A percentile compares a stretch with the other conserved stretches of the same genome.
Evolutionary conservation across 164 flowering plant species (phyloP).

Genomic region (Annona squamosa): DNA sequence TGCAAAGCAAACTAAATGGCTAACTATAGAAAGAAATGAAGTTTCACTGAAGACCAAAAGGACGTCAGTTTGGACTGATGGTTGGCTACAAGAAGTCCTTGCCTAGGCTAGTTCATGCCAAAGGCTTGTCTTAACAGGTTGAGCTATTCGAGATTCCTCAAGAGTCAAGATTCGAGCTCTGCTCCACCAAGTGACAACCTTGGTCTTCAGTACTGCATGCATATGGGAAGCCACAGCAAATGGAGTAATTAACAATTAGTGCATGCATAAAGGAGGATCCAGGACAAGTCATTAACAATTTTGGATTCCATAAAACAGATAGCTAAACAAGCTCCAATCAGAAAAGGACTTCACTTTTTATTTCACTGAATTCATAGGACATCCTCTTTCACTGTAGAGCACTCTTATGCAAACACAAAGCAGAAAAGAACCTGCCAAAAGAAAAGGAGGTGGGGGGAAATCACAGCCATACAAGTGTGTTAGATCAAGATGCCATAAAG

Average conservation of each 20-base stretch:
- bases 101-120: neutral
- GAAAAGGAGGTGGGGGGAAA: too few species aligned
- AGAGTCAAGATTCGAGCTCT: neutral
- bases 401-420: neutral
- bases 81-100: neutral
- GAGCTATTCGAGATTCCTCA: neutral
- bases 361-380: conserved; percentile 4
- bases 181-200: neutral
- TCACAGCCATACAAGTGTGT: too few species aligned
- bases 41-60: neutral
- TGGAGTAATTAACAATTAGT: too few species aligned
- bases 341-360: conserved; percentile 5
- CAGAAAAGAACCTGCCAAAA: neutral
- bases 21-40: neutral
- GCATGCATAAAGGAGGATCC: neutral
- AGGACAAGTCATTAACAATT: neutral
- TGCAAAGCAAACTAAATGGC: neutral
- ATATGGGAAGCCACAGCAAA: too few species aligned
- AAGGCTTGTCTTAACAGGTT: neutral
- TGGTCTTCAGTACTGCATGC: neutral
- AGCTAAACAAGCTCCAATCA: neutral
- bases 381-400: neutral
- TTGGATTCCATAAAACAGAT: neutral
- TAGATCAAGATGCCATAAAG: too few species aligned
- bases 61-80: neutral